Percentiles rank a stretch among this genome's conserved stretches.
Evolutionary conservation across 1,284 basidiomycete genomes (phyloP).

Genomic region (Apiotrichum domesticum): DNA sequence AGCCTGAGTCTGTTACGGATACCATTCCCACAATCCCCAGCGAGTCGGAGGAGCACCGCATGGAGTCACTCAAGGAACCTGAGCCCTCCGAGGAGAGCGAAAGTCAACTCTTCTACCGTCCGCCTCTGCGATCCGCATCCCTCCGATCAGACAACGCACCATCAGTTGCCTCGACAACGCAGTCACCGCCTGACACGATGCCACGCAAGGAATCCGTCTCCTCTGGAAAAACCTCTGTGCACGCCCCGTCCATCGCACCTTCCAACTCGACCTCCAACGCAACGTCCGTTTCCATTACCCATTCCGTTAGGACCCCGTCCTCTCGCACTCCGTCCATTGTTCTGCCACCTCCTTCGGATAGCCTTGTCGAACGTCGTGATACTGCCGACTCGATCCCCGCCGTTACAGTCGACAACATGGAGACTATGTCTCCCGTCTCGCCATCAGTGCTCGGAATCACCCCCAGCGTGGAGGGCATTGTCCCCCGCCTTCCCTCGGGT

Average conservation of each 20-base stretch:
- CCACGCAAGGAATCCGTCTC: neutral
- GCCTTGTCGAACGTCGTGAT: constrained; percentile 26
- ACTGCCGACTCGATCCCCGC: constrained; percentile 20
- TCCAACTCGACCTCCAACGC: neutral
- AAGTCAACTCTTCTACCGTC: neutral
- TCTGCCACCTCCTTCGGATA: constrained; percentile 26
- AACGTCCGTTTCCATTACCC: neutral
- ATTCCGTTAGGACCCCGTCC: neutral
- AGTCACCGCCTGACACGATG: neutral
- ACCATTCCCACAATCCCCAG: neutral
- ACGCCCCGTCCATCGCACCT: no score
- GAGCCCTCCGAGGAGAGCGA: neutral
- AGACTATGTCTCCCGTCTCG: constrained; percentile 13
- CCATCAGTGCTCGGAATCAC: constrained; percentile 24
- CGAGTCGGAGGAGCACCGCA: neutral
- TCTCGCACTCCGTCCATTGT: constrained; percentile 15
- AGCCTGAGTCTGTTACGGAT: neutral
- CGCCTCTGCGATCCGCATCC: neutral
- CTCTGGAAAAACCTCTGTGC: no score
- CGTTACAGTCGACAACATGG: constrained; percentile 32
- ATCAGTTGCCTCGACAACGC: neutral
- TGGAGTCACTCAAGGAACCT: constrained; percentile 3
- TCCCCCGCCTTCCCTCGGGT: constrained; percentile 1
- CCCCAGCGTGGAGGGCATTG: neutral
- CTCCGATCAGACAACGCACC: neutral